Evolutionary conservation across 306 rosid species (phyloP), one percentile per base, ranked within the genome.

Genomic region (Oemleria cerasiformis): DNA sequence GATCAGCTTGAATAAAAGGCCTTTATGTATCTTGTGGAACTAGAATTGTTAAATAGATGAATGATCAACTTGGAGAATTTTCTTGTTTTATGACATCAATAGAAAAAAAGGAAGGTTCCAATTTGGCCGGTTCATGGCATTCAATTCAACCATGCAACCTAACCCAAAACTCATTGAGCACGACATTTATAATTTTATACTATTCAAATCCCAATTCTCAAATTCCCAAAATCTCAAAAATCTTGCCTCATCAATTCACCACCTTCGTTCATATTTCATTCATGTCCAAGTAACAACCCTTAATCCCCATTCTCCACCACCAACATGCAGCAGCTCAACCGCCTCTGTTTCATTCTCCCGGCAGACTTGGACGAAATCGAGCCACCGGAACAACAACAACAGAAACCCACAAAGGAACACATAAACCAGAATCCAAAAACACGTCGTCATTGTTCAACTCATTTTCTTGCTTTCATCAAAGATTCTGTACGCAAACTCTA

Each of bases 321-420:
- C 62, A 11, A 44, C 59, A 48, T 68, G 71, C 86, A 84, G 96
- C 73, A 88, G 45, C 78, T 90, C 59, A 83, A 77, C 66, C 84
- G 67, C 34, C 84, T 85, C 43, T 88, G 96, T 78, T 65, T 86
- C 47, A 68, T 90, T 65, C 71, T 86, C 16, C 96, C 98, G 12
- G 80, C 88, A 21, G 86, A 85, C 8, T 84, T 80, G 5, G 80
- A 82, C 41, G 92, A 87, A 63, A 69, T 79, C 5, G 78, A 71
- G 51, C 86, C 77, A 30, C 71, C 41, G 13, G 85, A 74, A 44
- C 19, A 34, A 11, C 70, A 70, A 50, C 62, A 84, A 4, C 66
- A 47, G 9, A 80, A 72, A 70, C 74, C 86, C 63, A 10, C 68
- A 63, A 30, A 78, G 30, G 73, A 79, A 50, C 76, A 71, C 17